Conservation (phyloP, 2,329 filamentous ascomycete species). For the Arthrobotrys musiformis region DNA sequence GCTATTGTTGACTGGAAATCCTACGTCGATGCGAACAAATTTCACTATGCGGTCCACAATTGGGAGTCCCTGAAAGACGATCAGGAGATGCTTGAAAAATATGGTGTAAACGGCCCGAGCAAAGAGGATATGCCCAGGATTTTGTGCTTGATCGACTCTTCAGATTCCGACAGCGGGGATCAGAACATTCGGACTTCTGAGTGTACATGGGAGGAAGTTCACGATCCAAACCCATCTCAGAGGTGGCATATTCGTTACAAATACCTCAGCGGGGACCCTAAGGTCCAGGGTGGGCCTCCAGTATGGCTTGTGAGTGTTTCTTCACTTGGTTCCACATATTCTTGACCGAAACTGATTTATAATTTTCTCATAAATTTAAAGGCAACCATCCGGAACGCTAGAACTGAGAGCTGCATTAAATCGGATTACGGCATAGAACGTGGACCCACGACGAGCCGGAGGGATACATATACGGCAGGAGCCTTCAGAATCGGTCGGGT, state of each 20-base stretch:
- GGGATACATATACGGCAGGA: neutral
- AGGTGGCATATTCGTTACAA: neutral
- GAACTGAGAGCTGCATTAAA: neutral
- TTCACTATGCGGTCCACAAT: neutral
- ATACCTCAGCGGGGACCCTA: neutral
- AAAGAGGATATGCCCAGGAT: neutral
- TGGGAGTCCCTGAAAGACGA: neutral
- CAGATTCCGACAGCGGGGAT: neutral
- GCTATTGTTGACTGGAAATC: conserved; percentile 1
- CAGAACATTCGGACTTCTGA: neutral
- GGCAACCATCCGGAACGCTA: neutral
- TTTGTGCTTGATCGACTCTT: neutral
- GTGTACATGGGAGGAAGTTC: neutral
- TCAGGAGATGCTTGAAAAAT: neutral
- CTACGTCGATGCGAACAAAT: neutral
- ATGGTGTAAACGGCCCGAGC: neutral
- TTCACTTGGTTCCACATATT: too few species aligned
- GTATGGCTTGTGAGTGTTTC: neutral
- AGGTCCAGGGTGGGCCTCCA: neutral
- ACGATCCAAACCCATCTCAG: neutral
- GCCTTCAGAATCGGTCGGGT: neutral
- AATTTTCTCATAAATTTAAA: too few species aligned
- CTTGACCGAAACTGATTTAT: neutral
- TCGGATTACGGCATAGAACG: neutral
- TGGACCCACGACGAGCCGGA: neutral